A percentile compares a stretch with the other conserved stretches of the same genome.
Conservation (phyloP, 1,139 yeast species). For the Taphrina deformans region DNA sequence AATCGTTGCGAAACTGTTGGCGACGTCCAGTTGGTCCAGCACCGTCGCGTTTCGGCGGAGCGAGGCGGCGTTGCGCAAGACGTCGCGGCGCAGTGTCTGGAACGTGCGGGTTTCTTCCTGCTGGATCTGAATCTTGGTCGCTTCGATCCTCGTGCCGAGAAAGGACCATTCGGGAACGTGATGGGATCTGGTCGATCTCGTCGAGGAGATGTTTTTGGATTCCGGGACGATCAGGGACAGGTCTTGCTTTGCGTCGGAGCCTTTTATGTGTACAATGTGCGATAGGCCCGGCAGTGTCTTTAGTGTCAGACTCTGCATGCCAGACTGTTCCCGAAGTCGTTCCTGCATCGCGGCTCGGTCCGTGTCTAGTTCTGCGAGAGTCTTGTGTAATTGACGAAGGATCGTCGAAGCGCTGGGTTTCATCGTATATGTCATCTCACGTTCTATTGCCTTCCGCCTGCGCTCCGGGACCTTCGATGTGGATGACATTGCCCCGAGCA, state of each 20-base stretch:
- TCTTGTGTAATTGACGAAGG: constrained; percentile 41
- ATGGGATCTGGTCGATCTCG: constrained; percentile 21
- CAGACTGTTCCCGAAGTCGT: constrained; percentile 36
- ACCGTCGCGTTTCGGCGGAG: constrained; percentile 53
- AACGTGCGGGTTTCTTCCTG: constrained; percentile 53
- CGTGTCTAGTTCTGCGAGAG: constrained; percentile 39
- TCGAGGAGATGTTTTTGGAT: constrained; percentile 20
- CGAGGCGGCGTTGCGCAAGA: constrained; percentile 48
- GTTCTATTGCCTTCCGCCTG: constrained; percentile 24
- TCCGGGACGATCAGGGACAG: constrained; percentile 7
- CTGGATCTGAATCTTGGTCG: constrained; percentile 40
- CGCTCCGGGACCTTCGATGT: constrained; percentile 7
- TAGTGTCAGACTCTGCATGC: constrained; percentile 17
- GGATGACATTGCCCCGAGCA: constrained; percentile 13
- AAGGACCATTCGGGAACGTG: constrained; percentile 42
- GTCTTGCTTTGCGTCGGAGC: constrained; percentile 14
- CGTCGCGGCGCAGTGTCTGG: constrained; percentile 48
- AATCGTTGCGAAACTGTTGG: constrained; percentile 68
- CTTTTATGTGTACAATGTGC: constrained; percentile 35
- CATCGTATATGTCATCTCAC: constrained; percentile 27
- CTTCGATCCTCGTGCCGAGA: constrained; percentile 44
- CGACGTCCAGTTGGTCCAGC: constrained; percentile 70
- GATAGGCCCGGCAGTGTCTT: constrained; percentile 32
- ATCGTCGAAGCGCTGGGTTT: constrained; percentile 23
- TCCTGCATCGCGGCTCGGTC: constrained; percentile 38